These are phyloP conservation scores for Daldinia eschscholtzii DNA, from an alignment of 2,329 filamentous ascomycete species.

Conservation along the genomic window DNA sequence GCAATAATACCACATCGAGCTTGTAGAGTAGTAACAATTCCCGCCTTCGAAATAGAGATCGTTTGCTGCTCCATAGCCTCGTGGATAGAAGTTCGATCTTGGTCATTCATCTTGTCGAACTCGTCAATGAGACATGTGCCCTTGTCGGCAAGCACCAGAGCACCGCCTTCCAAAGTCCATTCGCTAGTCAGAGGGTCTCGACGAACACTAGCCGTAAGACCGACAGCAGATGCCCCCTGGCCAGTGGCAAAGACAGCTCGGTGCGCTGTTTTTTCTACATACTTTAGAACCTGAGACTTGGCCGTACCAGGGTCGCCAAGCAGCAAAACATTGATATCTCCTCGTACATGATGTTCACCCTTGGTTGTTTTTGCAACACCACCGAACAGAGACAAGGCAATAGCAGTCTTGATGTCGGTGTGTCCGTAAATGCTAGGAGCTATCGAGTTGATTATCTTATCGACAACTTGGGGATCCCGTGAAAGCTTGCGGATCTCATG, in stretches of 20 bases:
- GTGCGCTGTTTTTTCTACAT: conserved; percentile 96
- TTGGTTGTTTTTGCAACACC: conserved; percentile 93
- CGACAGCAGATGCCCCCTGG: conserved; percentile 95
- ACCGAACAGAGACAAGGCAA: conserved; percentile 93
- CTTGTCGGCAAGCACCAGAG: conserved; percentile 92
- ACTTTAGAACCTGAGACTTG: conserved; percentile 97
- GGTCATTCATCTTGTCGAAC: conserved; percentile 99
- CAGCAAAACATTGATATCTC: conserved; percentile 97
- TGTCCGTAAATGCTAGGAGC: conserved; percentile 98
- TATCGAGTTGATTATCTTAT: conserved; percentile 92
- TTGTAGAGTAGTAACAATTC: conserved; percentile 96
- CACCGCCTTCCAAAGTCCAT: conserved; percentile 97
- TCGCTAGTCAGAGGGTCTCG: conserved; percentile 95
- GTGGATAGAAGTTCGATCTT: conserved; percentile 97
- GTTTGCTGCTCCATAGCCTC: conserved; percentile 99
- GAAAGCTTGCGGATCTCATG: conserved; percentile 88
- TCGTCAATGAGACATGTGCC: conserved; percentile 98
- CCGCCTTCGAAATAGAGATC: conserved; percentile 98
- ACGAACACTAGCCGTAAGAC: conserved; percentile 96
- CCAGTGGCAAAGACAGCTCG: conserved; percentile 97
- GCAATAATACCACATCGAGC: conserved; percentile 96
- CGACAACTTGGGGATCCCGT: conserved; percentile 89
- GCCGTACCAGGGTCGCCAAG: conserved; percentile 97
- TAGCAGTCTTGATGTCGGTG: conserved; percentile 95
- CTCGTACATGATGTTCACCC: conserved; percentile 90